Conservation (phyloP, 495 filamentous ascomycete species). For the Peziza echinospora region DNA sequence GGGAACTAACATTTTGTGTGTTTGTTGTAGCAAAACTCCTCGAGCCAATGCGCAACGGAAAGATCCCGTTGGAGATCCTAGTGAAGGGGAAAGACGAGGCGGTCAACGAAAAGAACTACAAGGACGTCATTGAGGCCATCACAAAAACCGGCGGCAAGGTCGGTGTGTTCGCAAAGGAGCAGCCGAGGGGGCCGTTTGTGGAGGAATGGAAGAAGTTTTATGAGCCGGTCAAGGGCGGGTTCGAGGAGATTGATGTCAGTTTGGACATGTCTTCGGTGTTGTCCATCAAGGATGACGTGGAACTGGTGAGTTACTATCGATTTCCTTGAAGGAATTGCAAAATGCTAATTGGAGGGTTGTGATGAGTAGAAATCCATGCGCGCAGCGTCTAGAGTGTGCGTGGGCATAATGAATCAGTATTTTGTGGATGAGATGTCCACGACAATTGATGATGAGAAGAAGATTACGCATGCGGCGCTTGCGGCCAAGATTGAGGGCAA, state of each 20-base stretch:
- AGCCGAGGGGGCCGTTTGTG: slow-evolving; percentile 65
- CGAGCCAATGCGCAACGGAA: slow-evolving; percentile 75
- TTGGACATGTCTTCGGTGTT: slow-evolving; percentile 60
- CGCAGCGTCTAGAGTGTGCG: slow-evolving; percentile 76
- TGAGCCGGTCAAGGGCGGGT: slow-evolving; percentile 50
- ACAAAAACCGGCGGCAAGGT: slow-evolving; percentile 79
- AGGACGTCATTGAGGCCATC: slow-evolving; percentile 61
- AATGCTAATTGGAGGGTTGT: slow-evolving; percentile 6
- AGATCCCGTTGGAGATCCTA: slow-evolving; percentile 72
- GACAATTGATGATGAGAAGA: slow-evolving; percentile 84
- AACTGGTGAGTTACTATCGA: slow-evolving; percentile 45
- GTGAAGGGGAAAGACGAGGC: slow-evolving; percentile 76
- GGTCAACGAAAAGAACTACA: slow-evolving; percentile 67
- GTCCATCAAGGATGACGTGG: slow-evolving; percentile 88
- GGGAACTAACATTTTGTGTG: slow-evolving; percentile 14
- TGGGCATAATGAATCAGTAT: slow-evolving; percentile 76
- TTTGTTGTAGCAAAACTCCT: slow-evolving; percentile 78
- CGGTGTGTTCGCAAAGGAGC: slow-evolving; percentile 65
- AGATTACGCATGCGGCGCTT: slow-evolving; percentile 72
- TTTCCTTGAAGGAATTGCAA: neutral
- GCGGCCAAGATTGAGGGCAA: slow-evolving; percentile 69
- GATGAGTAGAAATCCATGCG: slow-evolving; percentile 66
- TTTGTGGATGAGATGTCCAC: slow-evolving; percentile 96
- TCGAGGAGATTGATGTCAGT: slow-evolving; percentile 75
- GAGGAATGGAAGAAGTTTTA: slow-evolving; percentile 86